phyloP scores from a whole-genome alignment of 116 monocot species.

The Dioscorea cayenensis region DNA sequence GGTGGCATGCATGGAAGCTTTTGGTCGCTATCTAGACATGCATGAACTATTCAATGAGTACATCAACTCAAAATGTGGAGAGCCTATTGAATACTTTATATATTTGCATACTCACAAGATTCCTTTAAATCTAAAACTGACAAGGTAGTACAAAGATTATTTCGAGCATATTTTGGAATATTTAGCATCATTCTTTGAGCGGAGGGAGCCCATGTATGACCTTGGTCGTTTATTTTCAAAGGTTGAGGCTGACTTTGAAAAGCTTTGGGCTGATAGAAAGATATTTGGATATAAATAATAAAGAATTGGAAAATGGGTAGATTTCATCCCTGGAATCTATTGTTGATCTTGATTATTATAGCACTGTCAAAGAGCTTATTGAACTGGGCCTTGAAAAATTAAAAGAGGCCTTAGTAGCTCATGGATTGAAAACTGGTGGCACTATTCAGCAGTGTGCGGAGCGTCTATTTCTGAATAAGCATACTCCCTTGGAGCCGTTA shows the following conservation, averaged over 20 bases:
- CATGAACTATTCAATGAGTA: slow-evolving; percentile 86
- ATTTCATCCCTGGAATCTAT: too few relatives aligned
- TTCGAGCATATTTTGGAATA: slow-evolving; percentile 81
- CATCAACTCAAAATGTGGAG: slow-evolving; percentile 94
- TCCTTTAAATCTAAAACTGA: slow-evolving; percentile 48
- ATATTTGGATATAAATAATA: slow-evolving; percentile 68
- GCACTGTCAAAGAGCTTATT: too few relatives aligned
- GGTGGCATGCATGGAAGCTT: slow-evolving; percentile 55
- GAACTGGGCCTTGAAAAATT: too few relatives aligned
- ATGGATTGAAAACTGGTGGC: too few relatives aligned
- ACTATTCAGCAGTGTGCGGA: too few relatives aligned
- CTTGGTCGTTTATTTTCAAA: slow-evolving; percentile 68
- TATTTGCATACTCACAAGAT: slow-evolving; percentile 67
- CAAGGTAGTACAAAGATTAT: slow-evolving; percentile 89
- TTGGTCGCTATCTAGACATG: too few relatives aligned
- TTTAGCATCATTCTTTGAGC: slow-evolving; percentile 73
- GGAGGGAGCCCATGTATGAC: slow-evolving; percentile 85
- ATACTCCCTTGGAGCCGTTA: too few relatives aligned
- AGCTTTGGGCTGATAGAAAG: too few relatives aligned
- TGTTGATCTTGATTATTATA: too few relatives aligned
- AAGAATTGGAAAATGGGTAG: too few relatives aligned
- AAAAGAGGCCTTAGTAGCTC: too few relatives aligned
- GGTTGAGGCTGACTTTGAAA: slow-evolving; percentile 89
- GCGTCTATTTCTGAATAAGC: too few relatives aligned
- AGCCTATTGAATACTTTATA: slow-evolving; percentile 67